phyloP scores from a whole-genome alignment of 2,329 filamentous ascomycete species.

The Ceratocystis eucalypticola region DNA sequence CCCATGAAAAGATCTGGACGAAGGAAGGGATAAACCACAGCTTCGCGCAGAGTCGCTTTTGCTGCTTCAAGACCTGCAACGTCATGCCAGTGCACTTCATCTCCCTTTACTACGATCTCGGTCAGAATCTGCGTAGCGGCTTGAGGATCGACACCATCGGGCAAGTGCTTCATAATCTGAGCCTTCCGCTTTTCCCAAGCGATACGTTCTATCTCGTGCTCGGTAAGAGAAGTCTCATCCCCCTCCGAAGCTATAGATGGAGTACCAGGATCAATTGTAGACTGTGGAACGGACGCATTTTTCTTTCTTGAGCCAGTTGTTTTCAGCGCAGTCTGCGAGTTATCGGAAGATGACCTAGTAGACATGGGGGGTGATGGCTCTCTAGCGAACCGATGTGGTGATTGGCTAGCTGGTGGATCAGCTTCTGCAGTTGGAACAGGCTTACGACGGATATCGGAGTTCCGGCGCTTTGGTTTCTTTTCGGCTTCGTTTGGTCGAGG shows the following conservation, averaged over 20 bases:
- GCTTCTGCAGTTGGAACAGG: conserved; percentile 11
- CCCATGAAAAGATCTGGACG: conserved; percentile 94
- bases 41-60: conserved; percentile 84
- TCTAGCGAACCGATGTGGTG: not conserved
- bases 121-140: conserved; percentile 89
- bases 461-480: conserved; percentile 3
- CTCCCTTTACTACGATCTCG: conserved; percentile 86
- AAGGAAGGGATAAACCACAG: conserved; percentile 92
- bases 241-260: conserved; percentile 8
- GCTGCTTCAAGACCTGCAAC: conserved; percentile 82
- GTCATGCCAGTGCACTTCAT: conserved; percentile 89
- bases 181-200: conserved; percentile 23
- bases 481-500: conserved; percentile 8
- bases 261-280: not conserved
- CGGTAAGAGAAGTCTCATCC: conserved; percentile 4
- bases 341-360: conserved; percentile 15
- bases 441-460: conserved; percentile 15
- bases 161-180: conserved; percentile 60
- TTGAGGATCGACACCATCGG: conserved; percentile 64
- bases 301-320: not conserved
- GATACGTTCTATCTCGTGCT: conserved; percentile 6
- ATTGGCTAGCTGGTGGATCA: not conserved
- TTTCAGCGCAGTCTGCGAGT: conserved; percentile 8
- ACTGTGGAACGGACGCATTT: not conserved
- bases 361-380: conserved; percentile 15